Evolutionary conservation across 75 land plant species (phyloP).

Genomic region (Ceratopteris richardii): DNA sequence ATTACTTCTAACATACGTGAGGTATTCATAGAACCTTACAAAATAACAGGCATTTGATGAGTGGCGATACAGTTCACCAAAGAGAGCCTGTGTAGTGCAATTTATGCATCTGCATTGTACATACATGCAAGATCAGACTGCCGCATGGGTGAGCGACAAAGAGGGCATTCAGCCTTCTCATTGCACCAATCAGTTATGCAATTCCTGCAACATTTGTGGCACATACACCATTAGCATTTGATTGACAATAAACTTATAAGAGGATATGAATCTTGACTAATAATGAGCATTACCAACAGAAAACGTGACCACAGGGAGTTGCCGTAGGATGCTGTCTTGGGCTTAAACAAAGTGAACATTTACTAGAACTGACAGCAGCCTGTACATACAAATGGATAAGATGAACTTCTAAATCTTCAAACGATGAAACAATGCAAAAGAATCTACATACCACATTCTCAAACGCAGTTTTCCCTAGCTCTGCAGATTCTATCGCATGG

Average conservation of each 20-base stretch:
- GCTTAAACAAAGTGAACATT: conserved; percentile 94
- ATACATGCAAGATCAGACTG: conserved; percentile 85
- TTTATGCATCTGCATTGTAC: conserved; percentile 62
- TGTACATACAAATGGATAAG: conserved; percentile 22
- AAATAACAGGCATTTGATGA: no score
- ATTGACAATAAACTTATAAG: no score
- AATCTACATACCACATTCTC: neutral
- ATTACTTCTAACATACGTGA: no score
- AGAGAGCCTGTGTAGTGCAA: neutral
- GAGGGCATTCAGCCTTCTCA: conserved; percentile 97
- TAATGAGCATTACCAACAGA: conserved; percentile 78
- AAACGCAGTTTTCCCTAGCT: conserved; percentile 11
- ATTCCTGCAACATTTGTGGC: conserved; percentile 52
- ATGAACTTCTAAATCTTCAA: no score
- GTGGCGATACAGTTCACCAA: no score
- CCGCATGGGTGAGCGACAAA: conserved; percentile 78
- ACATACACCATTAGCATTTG: neutral
- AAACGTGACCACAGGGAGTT: conserved; percentile 97
- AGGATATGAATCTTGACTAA: no score
- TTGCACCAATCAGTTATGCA: conserved; percentile 99
- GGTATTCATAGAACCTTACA: no score
- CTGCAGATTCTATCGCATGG: conserved; percentile 7
- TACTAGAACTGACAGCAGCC: conserved; percentile 37
- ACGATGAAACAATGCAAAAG: no score
- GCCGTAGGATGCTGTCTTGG: conserved; percentile 89